Evolutionary conservation across 2,329 filamentous ascomycete genomes (phyloP), one percentile per base, ranked within the genome.

Genomic region (Dothiorella sarmentorum): DNA sequence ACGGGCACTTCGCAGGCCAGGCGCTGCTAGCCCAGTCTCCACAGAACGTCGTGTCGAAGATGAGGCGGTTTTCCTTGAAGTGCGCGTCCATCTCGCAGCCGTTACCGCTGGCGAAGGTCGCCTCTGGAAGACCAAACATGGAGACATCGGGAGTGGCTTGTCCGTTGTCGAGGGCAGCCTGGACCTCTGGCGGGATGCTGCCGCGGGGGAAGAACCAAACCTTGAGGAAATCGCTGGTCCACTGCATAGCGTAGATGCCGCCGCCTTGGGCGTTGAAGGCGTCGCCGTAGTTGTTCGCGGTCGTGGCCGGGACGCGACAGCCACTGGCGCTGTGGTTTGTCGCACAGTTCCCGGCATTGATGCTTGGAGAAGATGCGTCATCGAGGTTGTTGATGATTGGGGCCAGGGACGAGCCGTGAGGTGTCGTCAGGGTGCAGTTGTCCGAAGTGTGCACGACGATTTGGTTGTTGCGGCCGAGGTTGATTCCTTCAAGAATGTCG

Each of bases 21-120:
- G 85, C 82, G 29, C 75, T 68, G 17, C 89, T 90, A 3, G 90
- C 90, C 90, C 90, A 95, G 22, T 63, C 65, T 20, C 74, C 74
- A 61, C 74, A 76, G 51, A 76, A 75, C 43, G 72, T 73, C 22
- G 68, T 74, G 53, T 74, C 71, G 62, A 75, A 68, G 58, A 75
- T 69, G 42, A 76, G 68, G 44, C 68, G 68, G 63, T 75, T 70
- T 52, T 74, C 70, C 4, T 45, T 60, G 59, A 76, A 75, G 49
- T 72, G 65, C 18, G 61, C 40, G 63, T 74, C 66, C 58, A 75
- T 70, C 26, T 70, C 59, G 56, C 74, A 76, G 11, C 63, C 65
- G 2, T 35, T 9, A 2, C 49, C 35, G 18, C 71, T 73, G 61
- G 67, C 86, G 67, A 88, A 88, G 61, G 89, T 86, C 1, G 86